Base-by-base conservation (phyloP, 768 basidiomycete species). In the Russula sp. region DNA sequence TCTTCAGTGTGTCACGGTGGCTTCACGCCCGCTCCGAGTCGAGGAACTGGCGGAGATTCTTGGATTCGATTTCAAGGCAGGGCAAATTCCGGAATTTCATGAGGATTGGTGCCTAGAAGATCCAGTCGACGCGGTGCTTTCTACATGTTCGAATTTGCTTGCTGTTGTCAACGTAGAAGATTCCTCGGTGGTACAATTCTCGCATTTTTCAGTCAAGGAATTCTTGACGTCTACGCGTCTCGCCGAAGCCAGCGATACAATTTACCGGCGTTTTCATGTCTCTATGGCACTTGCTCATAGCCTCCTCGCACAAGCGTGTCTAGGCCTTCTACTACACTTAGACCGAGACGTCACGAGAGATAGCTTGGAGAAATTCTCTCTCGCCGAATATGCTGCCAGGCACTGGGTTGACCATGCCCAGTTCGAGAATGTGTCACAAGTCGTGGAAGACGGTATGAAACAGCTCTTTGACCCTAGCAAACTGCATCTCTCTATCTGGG, bases 201-300 rank as follows among this genome's bases (percentile, higher is more conserved):
- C 56, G 5, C 56, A 57, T n/a, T 47, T 47, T 29, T 57, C 56
- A 3, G 56, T 49, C 13, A 56, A 56, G 36, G 55, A 46, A 5
- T 56, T 11, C 55, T 46, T 56, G 55, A 56, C 20, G n/a, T 56
- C 55, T 4, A 8, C n/a, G 43, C 55, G 55, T 6, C 43, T 56
- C 22, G 55, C 55, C 32, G 18, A 22, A 14, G 18, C 42, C 16
- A 22, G 16, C 7, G 55, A 56, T 16, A 22, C 25, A 2, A 29
- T 45, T 3, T 13, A 11, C 46, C 9, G 36, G 1, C 56, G 46
- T 10, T 48, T 11, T 36, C 38, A 49, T 7, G 9, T 58, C 25
- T 32, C 38, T 6, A 25, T 41, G 18, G n/a, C 35, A 3, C 9
- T 2, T 1, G 34, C 56, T 29, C 56, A 57, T 57, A 38, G 35